phyloP scores from a whole-genome alignment of 2,329 filamentous ascomycete genomes.

The Aaosphaeria arxii region DNA sequence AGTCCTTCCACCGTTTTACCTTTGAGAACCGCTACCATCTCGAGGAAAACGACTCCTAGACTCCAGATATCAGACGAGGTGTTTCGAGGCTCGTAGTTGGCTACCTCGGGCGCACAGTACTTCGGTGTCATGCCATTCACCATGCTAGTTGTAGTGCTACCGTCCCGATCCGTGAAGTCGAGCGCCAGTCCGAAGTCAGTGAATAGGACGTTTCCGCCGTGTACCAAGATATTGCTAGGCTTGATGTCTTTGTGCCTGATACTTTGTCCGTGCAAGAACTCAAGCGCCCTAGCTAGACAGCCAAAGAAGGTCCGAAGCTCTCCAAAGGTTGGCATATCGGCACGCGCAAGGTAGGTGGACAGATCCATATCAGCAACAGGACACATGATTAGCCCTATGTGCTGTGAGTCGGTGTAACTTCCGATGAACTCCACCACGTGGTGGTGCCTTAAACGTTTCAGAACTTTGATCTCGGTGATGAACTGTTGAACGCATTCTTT shows the following conservation, averaged over 20 bases:
- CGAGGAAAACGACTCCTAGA: conserved; percentile 13
- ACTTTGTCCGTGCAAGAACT: conserved; percentile 19
- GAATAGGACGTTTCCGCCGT: conserved; percentile 15
- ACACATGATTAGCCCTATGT: conserved; percentile 28
- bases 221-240: conserved; percentile 26
- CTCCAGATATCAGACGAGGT: conserved; percentile 15
- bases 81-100: conserved; percentile 7
- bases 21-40: conserved; percentile 13
- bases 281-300: conserved; percentile 20
- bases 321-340: neutral
- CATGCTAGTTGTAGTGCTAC: conserved; percentile 11
- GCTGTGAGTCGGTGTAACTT: conserved; percentile 27
- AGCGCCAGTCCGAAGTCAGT: conserved; percentile 26
- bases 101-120: conserved; percentile 16
- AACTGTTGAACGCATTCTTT: conserved; percentile 17
- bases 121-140: conserved; percentile 8
- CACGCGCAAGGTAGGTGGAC: conserved; percentile 10
- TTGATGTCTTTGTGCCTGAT: conserved; percentile 32
- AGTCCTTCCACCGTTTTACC: conserved; percentile 4
- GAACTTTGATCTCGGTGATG: conserved; percentile 19
- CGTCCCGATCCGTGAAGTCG: conserved; percentile 9
- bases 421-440: conserved; percentile 28
- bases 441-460: conserved; percentile 25
- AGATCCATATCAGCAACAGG: conserved; percentile 19
- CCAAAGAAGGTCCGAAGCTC: conserved; percentile 21